Base-by-base conservation (phyloP, 2,329 filamentous ascomycete genomes). In the Alternaria sp. region DNA sequence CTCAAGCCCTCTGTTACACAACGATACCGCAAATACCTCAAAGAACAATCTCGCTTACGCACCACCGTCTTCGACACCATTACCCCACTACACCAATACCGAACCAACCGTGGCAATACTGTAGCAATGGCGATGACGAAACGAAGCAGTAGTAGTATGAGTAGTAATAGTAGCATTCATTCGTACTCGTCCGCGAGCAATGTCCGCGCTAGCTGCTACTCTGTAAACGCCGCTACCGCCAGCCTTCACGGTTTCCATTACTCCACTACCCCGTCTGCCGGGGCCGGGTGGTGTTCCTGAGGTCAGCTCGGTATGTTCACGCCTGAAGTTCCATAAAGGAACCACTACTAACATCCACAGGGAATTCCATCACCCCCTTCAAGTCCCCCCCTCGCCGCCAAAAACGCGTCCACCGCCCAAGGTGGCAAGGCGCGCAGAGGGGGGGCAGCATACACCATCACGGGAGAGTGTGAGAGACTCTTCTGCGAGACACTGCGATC, bases 381-480 rank as follows among this genome's bases (percentile, higher is more conserved):
- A 92, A 96, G 93, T 84, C 93, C 93, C 92, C 92, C 91, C 89
- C 90, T 93, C 86, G 90, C 89, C 85, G 60, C 60, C 60, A 62
- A 57, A 60, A 50, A 62, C 32, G 50, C 60, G 52, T 55, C 60
- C 43, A 21, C 59, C 50, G 89, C 89, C 81, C 84, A 91, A 79
- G 71, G 64, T 70, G 72, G 74, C 70, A 70, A 70, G 78, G 82
- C 82, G 81, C 79, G 81, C 75, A 84, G 82, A 91, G 91, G 91
- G 92, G 93, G 93, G 93, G 93, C 93, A 90, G 90, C 93, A 91
- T 89, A 92, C 84, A 90, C 90, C 86, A 97, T 97, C 88, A 93
- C 91, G 92, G 93, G 91, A 93, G 93, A 97, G 93, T 97, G 94
- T 97, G 94, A 97, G 93, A 97, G 94, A 88, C 95, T 97, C 91